Conservation (phyloP, 1,284 basidiomycete genomes). For the Naganishia sp. region DNA sequence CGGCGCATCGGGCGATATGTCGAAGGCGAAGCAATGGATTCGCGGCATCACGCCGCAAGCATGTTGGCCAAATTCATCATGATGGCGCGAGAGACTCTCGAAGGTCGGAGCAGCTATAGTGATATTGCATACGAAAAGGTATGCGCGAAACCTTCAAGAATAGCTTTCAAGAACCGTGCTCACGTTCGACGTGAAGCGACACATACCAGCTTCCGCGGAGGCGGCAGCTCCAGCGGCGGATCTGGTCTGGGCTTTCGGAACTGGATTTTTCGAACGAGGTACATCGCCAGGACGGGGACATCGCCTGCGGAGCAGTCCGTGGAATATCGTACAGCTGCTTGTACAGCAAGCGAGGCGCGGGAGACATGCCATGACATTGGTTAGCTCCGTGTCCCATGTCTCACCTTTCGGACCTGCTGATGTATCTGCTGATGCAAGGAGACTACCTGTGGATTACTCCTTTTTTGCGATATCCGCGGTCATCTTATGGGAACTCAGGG, state of each 20-base stretch:
- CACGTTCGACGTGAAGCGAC: not conserved
- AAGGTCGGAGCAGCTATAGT: no score
- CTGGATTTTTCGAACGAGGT: not conserved
- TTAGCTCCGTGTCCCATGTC: slow-evolving; percentile 3
- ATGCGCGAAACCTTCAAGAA: no score
- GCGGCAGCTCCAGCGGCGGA: not conserved
- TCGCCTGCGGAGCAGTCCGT: not conserved
- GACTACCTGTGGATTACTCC: slow-evolving; percentile 19
- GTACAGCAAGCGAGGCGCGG: not conserved
- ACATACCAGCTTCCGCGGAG: no score
- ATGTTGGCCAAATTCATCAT: no score
- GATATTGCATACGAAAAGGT: no score
- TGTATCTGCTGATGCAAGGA: not conserved
- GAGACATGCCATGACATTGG: slow-evolving; percentile 22
- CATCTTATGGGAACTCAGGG: slow-evolving; percentile 7
- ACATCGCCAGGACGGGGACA: not conserved
- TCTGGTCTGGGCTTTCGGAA: slow-evolving; percentile 26
- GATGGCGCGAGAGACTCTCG: no score
- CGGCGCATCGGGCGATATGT: no score
- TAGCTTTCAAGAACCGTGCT: not conserved
- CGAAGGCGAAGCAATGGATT: no score
- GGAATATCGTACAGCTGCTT: no score
- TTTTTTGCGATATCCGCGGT: slow-evolving; percentile 16
- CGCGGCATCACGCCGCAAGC: no score
- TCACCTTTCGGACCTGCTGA: slow-evolving; percentile 19